Evolutionary conservation across 345 rosid genomes (phyloP).

Genomic region (Aurinia saxatilis): DNA sequence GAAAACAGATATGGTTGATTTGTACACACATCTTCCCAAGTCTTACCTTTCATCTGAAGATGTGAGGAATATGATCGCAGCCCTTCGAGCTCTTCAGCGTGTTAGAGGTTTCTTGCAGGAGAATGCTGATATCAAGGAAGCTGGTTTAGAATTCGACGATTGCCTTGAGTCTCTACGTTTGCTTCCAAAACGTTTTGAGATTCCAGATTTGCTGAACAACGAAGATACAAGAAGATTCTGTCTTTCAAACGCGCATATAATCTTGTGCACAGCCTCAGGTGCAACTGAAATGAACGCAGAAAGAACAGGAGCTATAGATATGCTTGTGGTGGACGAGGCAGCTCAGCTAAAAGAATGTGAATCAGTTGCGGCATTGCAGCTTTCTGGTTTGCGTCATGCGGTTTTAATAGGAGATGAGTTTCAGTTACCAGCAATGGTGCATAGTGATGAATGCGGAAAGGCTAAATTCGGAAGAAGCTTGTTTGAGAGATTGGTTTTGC

Average conservation of each 20-base stretch:
- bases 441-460: slow-evolving; percentile 26
- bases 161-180: background rate
- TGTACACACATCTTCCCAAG: slow-evolving; percentile 28
- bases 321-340: slow-evolving; percentile 39
- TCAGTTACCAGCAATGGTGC: slow-evolving; percentile 35
- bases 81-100: slow-evolving; percentile 1
- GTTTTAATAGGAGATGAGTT: slow-evolving; percentile 34
- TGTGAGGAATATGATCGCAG: slow-evolving; percentile 12
- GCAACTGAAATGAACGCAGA: slow-evolving; percentile 10
- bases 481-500: slow-evolving; percentile 38
- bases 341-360: slow-evolving; percentile 41
- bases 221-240: background rate
- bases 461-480: slow-evolving; percentile 50
- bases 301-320: background rate
- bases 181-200: background rate
- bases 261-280: slow-evolving; percentile 32
- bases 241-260: slow-evolving; percentile 17
- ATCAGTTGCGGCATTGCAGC: slow-evolving; percentile 31
- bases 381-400: slow-evolving; percentile 27
- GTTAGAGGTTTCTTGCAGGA: background rate
- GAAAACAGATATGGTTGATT: slow-evolving; percentile 6
- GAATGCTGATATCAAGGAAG: background rate
- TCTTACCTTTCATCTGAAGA: background rate
- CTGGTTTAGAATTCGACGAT: background rate
- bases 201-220: background rate